phyloP scores from a whole-genome alignment of 768 basidiomycete genomes.

The Hericium erinaceus region DNA sequence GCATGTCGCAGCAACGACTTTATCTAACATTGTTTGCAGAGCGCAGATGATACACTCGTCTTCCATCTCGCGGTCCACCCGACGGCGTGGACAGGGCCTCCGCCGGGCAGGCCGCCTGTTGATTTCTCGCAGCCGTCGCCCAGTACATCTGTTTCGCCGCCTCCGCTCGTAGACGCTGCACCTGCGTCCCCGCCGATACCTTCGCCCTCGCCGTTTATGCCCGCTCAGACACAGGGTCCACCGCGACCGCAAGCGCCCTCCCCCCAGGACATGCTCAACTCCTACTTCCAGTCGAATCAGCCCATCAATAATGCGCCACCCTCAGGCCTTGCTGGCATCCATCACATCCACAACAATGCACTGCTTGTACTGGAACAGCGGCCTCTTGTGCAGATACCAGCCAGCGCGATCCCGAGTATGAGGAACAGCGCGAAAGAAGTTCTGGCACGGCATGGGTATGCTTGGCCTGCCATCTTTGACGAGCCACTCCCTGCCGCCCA shows the following conservation, averaged over 20 bases:
- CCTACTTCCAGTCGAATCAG: too few relatives aligned
- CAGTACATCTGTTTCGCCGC: background rate
- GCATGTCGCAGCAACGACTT: slow-evolving; percentile 3
- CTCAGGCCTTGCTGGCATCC: too few relatives aligned
- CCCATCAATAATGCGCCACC: too few relatives aligned
- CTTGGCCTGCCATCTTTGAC: slow-evolving; percentile 37
- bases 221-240: too few relatives aligned
- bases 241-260: too few relatives aligned
- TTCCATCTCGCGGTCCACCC: slow-evolving; percentile 77
- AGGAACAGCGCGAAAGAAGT: background rate
- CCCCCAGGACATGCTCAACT: too few relatives aligned
- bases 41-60: slow-evolving; percentile 44
- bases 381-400: background rate
- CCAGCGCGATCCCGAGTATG: background rate
- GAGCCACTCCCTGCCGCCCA: slow-evolving; percentile 14
- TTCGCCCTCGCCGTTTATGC: background rate
- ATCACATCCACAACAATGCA: background rate
- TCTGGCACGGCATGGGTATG: slow-evolving; percentile 27
- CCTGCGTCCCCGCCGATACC: background rate
- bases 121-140: slow-evolving; percentile 7
- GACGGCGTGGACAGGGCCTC: slow-evolving; percentile 57
- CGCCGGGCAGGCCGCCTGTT: slow-evolving; percentile 27
- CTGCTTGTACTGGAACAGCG: background rate
- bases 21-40: slow-evolving; percentile 25
- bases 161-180: background rate